Evolutionary conservation across 192 early-diverging fungal species (phyloP).

Genomic region (Linnemannia exigua): DNA sequence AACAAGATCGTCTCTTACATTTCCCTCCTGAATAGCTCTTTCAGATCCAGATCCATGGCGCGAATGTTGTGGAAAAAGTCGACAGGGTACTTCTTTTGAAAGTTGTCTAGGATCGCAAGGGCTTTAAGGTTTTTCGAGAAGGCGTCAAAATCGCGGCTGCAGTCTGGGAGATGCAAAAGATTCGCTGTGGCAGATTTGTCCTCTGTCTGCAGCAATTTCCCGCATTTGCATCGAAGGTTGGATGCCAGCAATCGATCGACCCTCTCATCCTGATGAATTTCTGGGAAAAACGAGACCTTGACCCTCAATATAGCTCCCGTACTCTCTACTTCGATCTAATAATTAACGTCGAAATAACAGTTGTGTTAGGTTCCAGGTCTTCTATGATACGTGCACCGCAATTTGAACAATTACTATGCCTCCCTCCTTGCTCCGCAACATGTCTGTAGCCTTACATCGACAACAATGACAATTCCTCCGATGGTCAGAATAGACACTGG

Average conservation of each 20-base stretch:
- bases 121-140: conserved; percentile 50
- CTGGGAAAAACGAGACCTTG: conserved; percentile 54
- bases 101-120: conserved; percentile 50
- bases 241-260: conserved; percentile 51
- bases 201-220: conserved; percentile 27
- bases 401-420: no score
- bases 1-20: conserved; percentile 29
- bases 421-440: background rate
- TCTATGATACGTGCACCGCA: background rate
- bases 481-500: conserved; percentile 52
- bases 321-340: conserved; percentile 57
- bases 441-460: conserved; percentile 27
- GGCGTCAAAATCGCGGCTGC: conserved; percentile 50
- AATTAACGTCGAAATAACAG: background rate
- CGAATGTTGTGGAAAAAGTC: conserved; percentile 58
- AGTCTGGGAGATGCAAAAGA: conserved; percentile 31
- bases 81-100: conserved; percentile 50
- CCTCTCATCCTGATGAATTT: conserved; percentile 58
- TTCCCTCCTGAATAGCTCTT: conserved; percentile 47
- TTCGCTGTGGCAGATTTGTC: conserved; percentile 21
- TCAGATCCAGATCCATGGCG: conserved; percentile 48
- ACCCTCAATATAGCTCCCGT: conserved; percentile 42
- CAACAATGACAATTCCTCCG: conserved; percentile 53
- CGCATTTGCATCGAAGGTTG: conserved; percentile 54
- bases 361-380: background rate